phyloP scores from a whole-genome alignment of 352 stramenopile genomes.

The Globisporangium barbulae region DNA sequence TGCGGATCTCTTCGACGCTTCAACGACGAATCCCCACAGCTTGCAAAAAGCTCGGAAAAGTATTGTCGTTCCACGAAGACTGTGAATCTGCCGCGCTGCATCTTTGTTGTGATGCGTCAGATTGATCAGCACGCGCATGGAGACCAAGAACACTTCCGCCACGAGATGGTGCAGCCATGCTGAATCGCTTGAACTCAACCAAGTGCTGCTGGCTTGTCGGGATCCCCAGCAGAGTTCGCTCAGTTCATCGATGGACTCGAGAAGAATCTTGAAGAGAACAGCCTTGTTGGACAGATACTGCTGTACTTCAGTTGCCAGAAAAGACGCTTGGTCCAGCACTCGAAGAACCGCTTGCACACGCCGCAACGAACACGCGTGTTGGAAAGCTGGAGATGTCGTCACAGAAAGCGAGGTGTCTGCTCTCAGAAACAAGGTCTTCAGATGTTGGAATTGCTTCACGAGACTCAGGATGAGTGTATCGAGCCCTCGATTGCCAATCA shows the following conservation, averaged over 20 bases:
- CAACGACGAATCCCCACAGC: conserved; percentile 21
- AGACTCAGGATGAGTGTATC: conserved; percentile 24
- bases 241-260: conserved; percentile 37
- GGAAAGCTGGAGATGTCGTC: conserved; percentile 9
- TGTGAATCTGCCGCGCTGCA: conserved; percentile 37
- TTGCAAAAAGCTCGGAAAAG: conserved; percentile 44
- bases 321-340: conserved; percentile 72
- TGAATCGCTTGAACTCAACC: conserved; percentile 13
- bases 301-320: conserved; percentile 48
- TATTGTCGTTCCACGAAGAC: conserved; percentile 34
- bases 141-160: conserved; percentile 41
- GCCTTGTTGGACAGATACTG: conserved; percentile 34
- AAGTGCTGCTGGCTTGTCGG: conserved; percentile 13
- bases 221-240: conserved; percentile 35
- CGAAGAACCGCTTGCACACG: conserved; percentile 36
- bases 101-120: conserved; percentile 69
- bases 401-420: not conserved
- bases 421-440: not conserved
- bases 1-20: conserved; percentile 1
- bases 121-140: conserved; percentile 71
- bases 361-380: conserved; percentile 29
- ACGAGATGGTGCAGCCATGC: conserved; percentile 23
- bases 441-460: conserved; percentile 11
- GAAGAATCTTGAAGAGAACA: conserved; percentile 32
- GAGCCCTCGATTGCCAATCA: conserved; percentile 41